Percentiles rank a stretch among this genome's conserved stretches.
Evolutionary conservation across 495 filamentous ascomycete genomes (phyloP).

Genomic region (Penicillium odoratum): DNA sequence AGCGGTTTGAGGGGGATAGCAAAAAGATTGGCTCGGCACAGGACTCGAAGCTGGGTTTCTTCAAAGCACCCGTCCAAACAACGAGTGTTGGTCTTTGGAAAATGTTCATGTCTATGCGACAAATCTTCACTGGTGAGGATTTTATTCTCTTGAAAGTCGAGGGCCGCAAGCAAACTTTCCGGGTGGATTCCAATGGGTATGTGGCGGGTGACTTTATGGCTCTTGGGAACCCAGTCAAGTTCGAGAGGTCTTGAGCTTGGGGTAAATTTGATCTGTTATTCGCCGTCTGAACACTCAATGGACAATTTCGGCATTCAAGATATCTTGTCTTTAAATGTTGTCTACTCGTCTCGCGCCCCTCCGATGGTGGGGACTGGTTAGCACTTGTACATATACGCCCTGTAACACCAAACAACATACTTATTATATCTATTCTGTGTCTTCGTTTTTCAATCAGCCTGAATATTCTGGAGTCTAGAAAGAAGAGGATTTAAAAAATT

Average conservation of each 20-base stretch:
- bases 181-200: slow-evolving; percentile 43
- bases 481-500: no score
- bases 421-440: neutral
- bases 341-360: neutral
- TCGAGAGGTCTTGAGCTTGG: neutral
- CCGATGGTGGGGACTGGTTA: neutral
- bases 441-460: no score
- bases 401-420: slow-evolving; percentile 7
- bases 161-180: slow-evolving; percentile 38
- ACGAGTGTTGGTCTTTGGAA: slow-evolving; percentile 36
- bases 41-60: slow-evolving; percentile 27
- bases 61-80: slow-evolving; percentile 40
- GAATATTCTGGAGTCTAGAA: no score
- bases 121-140: slow-evolving; percentile 47
- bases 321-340: neutral
- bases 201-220: slow-evolving; percentile 39
- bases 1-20: slow-evolving; percentile 24
- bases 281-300: neutral
- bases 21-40: slow-evolving; percentile 18
- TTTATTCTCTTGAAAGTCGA: slow-evolving; percentile 47
- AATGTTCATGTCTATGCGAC: slow-evolving; percentile 40
- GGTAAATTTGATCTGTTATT: neutral
- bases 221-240: slow-evolving; percentile 27
- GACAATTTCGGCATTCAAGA: neutral
- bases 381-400: slow-evolving; percentile 11